phyloP scores from a whole-genome alignment of 371 early-diverging fungal species.

The Mucor mucedo region DNA sequence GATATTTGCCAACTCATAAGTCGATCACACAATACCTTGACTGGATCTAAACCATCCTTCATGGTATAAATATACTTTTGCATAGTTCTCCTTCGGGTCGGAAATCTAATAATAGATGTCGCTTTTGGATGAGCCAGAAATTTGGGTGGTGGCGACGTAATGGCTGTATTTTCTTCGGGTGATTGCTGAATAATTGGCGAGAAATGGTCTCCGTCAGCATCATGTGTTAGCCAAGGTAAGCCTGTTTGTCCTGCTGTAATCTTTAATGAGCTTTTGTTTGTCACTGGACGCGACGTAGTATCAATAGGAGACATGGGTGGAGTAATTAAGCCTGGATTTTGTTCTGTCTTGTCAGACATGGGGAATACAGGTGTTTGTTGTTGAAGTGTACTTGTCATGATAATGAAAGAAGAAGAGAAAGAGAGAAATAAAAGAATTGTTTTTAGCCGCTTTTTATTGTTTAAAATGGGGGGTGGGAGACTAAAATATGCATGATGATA shows the following conservation, averaged over 20 bases:
- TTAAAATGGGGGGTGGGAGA: constrained; percentile 2
- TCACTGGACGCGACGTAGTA: constrained; percentile 66
- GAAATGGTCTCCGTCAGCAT: constrained; percentile 20
- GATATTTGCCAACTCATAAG: constrained; percentile 23
- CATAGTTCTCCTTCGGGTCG: constrained; percentile 30
- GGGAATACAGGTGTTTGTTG: constrained; percentile 10
- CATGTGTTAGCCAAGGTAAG: constrained; percentile 27
- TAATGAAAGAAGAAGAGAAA: constrained; percentile 4
- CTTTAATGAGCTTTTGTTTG: constrained; percentile 22
- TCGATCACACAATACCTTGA: constrained; percentile 22
- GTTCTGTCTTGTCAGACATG: constrained; percentile 22
- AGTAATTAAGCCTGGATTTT: constrained; percentile 8
- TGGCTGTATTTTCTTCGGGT: constrained; percentile 1
- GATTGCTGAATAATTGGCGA: constrained; percentile 9
- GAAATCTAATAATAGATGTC: constrained; percentile 21
- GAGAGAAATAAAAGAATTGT: constrained; percentile 2
- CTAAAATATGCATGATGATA: constrained; percentile 1
- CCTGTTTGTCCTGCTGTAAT: constrained; percentile 30
- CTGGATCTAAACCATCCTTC: constrained; percentile 32
- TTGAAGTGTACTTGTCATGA: constrained; percentile 3
- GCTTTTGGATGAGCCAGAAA: constrained; percentile 18
- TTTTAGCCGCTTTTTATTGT: constrained; percentile 5
- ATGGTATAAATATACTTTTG: constrained; percentile 31
- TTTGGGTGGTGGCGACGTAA: constrained; percentile 25
- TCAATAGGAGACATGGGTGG: constrained; percentile 66